Evolutionary conservation across 768 basidiomycete genomes (phyloP).

Genomic region (Termitomyces heimii): DNA sequence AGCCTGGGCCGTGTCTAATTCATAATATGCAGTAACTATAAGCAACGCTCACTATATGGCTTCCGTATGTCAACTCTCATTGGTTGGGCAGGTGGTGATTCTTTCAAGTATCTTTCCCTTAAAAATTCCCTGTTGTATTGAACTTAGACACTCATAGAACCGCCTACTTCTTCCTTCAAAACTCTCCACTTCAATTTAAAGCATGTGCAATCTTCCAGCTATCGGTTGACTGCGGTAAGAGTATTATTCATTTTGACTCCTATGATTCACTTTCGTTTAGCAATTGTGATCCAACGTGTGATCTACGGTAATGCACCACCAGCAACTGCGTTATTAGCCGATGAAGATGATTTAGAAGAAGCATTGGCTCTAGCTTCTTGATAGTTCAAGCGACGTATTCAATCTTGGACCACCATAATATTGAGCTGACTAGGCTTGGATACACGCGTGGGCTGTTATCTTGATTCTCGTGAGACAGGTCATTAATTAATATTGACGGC

Average conservation of each 20-base stretch:
- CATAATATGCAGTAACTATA: slow-evolving; percentile 56
- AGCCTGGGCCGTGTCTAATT: background rate
- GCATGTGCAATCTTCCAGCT: slow-evolving; percentile 81
- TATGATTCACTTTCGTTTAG: slow-evolving; percentile 27
- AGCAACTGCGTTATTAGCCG: slow-evolving; percentile 37
- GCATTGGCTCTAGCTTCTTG: slow-evolving; percentile 51
- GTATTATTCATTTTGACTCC: background rate
- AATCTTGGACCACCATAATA: background rate
- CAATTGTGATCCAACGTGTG: slow-evolving; percentile 69
- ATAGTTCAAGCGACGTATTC: background rate
- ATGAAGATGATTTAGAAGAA: slow-evolving; percentile 72
- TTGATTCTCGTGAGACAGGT: background rate
- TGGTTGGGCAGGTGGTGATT: slow-evolving; percentile 81
- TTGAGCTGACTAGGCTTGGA: background rate
- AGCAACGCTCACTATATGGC: slow-evolving; percentile 74
- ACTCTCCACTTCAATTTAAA: slow-evolving; percentile 75
- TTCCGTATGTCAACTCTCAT: slow-evolving; percentile 78
- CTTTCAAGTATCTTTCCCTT: slow-evolving; percentile 60
- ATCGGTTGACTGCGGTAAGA: slow-evolving; percentile 68
- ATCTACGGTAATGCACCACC: slow-evolving; percentile 70
- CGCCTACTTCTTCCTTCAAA: slow-evolving; percentile 72
- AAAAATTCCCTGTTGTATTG: background rate
- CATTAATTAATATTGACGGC: background rate
- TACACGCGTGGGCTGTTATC: too few relatives aligned
- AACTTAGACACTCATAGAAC: slow-evolving; percentile 37